A percentile compares a stretch with the other conserved stretches of the same genome.
These are phyloP conservation scores for Conticribra guillardii DNA, from an alignment of 108 stramenopile genomes.

Conservation along the genomic window DNA sequence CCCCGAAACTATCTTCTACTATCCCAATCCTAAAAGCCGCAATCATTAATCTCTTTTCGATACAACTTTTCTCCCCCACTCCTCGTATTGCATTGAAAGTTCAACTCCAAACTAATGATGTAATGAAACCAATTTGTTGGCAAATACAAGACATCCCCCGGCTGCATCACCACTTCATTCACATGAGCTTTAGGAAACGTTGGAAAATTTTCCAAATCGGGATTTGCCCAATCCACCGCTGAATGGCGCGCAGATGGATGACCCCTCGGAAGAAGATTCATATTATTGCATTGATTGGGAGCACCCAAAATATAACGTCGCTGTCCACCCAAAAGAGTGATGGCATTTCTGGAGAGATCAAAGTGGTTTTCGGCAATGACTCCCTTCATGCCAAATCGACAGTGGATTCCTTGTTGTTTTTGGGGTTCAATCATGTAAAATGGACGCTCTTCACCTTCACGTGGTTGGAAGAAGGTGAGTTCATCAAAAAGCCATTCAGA, in stretches of 20 bases:
- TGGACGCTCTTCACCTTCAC: slow-evolving; percentile 33
- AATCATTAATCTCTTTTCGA: slow-evolving; percentile 45
- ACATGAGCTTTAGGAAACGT: slow-evolving; percentile 69
- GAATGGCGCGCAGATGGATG: slow-evolving; percentile 91
- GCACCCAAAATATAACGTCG: slow-evolving; percentile 92
- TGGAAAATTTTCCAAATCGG: slow-evolving; percentile 76
- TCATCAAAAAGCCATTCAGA: slow-evolving; percentile 86
- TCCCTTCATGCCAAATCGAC: slow-evolving; percentile 95
- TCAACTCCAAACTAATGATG: slow-evolving; percentile 91
- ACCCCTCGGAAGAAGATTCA: slow-evolving; percentile 79
- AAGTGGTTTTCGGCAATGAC: slow-evolving; percentile 95
- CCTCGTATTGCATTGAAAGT: slow-evolving; percentile 97
- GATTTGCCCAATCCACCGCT: slow-evolving; percentile 90
- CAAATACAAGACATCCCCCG: slow-evolving; percentile 95
- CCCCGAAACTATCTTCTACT: no score
- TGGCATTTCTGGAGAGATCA: slow-evolving; percentile 91
- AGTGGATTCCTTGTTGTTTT: slow-evolving; percentile 93
- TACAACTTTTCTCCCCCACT: slow-evolving; percentile 67
- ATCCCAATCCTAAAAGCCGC: no score
- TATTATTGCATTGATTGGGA: slow-evolving; percentile 86
- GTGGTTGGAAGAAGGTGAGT: slow-evolving; percentile 82
- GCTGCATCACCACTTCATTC: slow-evolving; percentile 92
- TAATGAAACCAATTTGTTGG: slow-evolving; percentile 98
- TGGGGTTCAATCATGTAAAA: slow-evolving; percentile 91
- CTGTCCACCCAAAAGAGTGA: slow-evolving; percentile 78